Evolutionary conservation across 2,329 filamentous ascomycete species (phyloP).

Genomic region (Sclerotinia minor): DNA sequence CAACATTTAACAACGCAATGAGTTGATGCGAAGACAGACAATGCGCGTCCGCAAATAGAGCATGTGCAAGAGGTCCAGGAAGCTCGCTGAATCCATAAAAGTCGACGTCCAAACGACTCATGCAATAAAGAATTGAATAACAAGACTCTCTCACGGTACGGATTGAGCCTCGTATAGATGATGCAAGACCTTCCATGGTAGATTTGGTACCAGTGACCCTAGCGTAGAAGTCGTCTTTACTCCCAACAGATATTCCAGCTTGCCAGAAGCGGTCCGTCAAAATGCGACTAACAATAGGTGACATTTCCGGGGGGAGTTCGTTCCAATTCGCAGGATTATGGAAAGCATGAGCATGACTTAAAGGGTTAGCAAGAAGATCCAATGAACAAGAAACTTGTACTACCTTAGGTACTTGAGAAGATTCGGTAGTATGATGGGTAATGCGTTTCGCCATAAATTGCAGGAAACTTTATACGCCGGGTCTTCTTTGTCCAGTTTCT

Average conservation of each 20-base stretch:
- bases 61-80: conserved; percentile 77
- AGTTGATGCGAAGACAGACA: conserved; percentile 89
- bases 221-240: conserved; percentile 94
- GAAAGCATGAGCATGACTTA: conserved; percentile 82
- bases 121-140: conserved; percentile 91
- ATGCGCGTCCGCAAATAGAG: conserved; percentile 79
- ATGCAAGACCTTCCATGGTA: conserved; percentile 91
- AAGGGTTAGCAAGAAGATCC: conserved; percentile 50
- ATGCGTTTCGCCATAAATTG: conserved; percentile 79
- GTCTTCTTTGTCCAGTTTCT: conserved; percentile 76
- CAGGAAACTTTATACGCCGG: conserved; percentile 73
- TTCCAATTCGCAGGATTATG: conserved; percentile 86
- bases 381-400: conserved; percentile 40
- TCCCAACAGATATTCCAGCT: conserved; percentile 92
- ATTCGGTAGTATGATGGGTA: conserved; percentile 80
- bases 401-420: conserved; percentile 74
- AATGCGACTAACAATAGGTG: conserved; percentile 74
- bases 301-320: conserved; percentile 72
- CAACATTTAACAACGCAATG: conserved; percentile 86
- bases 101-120: conserved; percentile 81
- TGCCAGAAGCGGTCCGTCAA: conserved; percentile 98
- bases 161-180: conserved; percentile 85
- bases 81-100: conserved; percentile 91
- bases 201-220: conserved; percentile 84
- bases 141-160: conserved; percentile 88